These are phyloP conservation scores for Blastobotrys muscicola DNA, from an alignment of 805 yeast genomes.

Conservation along the genomic window DNA sequence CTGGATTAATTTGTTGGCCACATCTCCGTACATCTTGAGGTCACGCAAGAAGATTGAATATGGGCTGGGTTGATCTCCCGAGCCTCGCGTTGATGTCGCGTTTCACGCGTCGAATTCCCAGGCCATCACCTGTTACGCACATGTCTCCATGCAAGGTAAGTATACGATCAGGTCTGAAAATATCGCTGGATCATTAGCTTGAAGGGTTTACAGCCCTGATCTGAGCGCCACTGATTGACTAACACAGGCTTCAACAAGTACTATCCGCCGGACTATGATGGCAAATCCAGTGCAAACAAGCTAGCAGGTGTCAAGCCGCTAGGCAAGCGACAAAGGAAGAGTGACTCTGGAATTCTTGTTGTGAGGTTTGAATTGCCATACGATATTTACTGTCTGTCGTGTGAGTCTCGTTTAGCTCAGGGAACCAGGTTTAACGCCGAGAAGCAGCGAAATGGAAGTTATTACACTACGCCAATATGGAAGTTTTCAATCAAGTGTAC, in stretches of 20 bases:
- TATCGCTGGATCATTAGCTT: too few relatives aligned
- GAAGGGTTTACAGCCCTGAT: too few relatives aligned
- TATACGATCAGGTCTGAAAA: too few relatives aligned
- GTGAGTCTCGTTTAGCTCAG: constrained; percentile 19
- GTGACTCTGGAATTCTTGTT: constrained; percentile 15
- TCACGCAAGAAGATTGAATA: too few relatives aligned
- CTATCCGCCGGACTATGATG: constrained; percentile 29
- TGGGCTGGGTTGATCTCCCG: too few relatives aligned
- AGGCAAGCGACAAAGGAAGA: constrained; percentile 22
- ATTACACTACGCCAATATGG: constrained; percentile 24
- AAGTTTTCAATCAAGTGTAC: constrained; percentile 23
- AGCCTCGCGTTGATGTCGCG: not conserved
- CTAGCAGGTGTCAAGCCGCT: constrained; percentile 22
- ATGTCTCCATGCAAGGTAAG: too few relatives aligned
- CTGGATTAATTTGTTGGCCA: constrained; percentile 68
- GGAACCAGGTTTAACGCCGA: constrained; percentile 28
- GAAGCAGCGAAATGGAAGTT: constrained; percentile 22
- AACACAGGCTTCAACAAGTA: constrained; percentile 23
- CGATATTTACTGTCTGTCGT: constrained; percentile 20
- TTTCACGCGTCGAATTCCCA: not conserved
- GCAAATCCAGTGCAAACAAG: constrained; percentile 21
- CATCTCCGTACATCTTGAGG: constrained; percentile 75
- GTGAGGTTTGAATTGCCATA: constrained; percentile 28
- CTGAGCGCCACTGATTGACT: too few relatives aligned
- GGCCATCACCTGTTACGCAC: constrained; percentile 1